Evolutionary conservation across 148 eudicot genomes (phyloP), one percentile per base, ranked within the genome.

Genomic region (Arctostaphylos glauca): DNA sequence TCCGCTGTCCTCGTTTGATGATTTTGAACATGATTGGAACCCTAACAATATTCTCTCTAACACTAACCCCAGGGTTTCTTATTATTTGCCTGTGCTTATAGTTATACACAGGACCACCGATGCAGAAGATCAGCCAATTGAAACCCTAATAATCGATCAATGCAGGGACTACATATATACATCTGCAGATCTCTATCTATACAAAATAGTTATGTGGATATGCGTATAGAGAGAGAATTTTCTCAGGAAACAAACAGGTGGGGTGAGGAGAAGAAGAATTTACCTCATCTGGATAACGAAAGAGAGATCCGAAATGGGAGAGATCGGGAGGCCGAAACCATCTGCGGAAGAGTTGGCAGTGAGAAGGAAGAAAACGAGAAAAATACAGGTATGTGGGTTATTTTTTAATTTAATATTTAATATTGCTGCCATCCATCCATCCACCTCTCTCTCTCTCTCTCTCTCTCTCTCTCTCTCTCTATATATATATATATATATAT

Each of bases 1-100:
- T 88, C 5, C 80, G 74, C 2, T 83, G 80, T 4, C 90, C 90
- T 56, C 84, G 53, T 64, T 85, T 88, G 43, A 88, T 88, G 44
- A 84, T 52, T 47, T 81, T 80, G 18, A 88, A 86, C 90, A 88
- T 88, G 48, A 56, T 81, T 74, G 74, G 19, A 58, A 47, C 55
- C 31, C 25, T 23, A 74, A 25, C 15, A 12, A 23, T 54, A 5
- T 9, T 1, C 52, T 13, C 74, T 52, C 38, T 16, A 64, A 73
- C 31, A 64, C 67, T 74, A 82, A 15, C 54, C 70, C 74, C 59
- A 67, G 12, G 10, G 10, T 14, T 43, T 66, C 21, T 18, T 41
- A 23, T 2, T 31, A 44, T 46, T 48, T 3, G 44, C 78, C 23
- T 43, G 31, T 49, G 12, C 3, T 25, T 50, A 19, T 59, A 18